Evolutionary conservation across 2,329 filamentous ascomycete species (phyloP).

Genomic region (Penicillium digitatum): DNA sequence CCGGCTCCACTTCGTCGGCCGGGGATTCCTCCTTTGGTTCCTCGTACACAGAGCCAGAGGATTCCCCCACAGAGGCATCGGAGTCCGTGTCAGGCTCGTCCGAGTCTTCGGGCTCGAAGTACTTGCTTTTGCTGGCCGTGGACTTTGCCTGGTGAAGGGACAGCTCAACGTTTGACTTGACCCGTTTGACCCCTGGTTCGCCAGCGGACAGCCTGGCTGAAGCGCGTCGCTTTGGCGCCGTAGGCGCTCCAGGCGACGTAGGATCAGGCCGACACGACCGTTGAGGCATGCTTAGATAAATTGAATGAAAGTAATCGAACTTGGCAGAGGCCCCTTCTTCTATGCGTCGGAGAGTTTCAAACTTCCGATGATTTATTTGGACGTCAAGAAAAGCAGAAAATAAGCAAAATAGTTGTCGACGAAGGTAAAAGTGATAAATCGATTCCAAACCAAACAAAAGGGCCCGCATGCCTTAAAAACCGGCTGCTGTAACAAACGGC

Average conservation of each 20-base stretch:
- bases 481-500: constrained; percentile 3
- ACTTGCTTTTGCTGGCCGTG: constrained; percentile 50
- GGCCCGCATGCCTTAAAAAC: constrained; percentile 9
- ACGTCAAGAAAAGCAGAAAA: not conserved
- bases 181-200: constrained; percentile 31
- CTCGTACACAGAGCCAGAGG: constrained; percentile 49
- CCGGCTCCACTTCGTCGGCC: constrained; percentile 13
- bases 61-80: constrained; percentile 77
- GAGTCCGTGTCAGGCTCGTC: constrained; percentile 33
- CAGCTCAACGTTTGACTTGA: constrained; percentile 26
- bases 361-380: not conserved
- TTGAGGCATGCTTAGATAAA: constrained; percentile 31
- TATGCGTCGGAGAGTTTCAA: not conserved
- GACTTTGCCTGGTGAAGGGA: constrained; percentile 24
- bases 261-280: constrained; percentile 38
- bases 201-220: constrained; percentile 30
- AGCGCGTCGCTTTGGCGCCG: constrained; percentile 34
- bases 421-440: not conserved
- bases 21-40: constrained; percentile 11
- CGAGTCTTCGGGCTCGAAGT: constrained; percentile 45
- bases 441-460: not conserved
- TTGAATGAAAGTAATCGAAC: not conserved
- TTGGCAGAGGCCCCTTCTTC: not conserved
- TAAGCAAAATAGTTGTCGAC: not conserved
- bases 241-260: constrained; percentile 30